Evolutionary conservation across 305 asterid genomes (phyloP), one percentile per base, ranked within the genome.

Genomic region (Solanum hybrid): DNA sequence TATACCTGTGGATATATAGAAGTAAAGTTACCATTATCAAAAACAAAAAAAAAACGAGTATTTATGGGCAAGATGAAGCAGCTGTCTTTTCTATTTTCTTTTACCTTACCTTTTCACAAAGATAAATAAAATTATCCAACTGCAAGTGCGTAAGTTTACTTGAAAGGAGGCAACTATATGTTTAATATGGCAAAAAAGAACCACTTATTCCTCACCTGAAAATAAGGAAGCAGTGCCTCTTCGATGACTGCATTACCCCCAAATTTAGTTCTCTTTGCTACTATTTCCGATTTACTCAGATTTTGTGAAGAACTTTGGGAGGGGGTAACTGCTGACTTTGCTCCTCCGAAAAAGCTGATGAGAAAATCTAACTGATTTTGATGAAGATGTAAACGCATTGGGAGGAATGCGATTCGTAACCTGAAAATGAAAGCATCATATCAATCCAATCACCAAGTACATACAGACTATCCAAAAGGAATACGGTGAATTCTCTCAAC

Each of bases 321-420:
- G 92, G 95, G 88, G 17, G 94, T 96, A 88, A 92, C 90, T 88
- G 94, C 90, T 92, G 94, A 90, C 68, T 83, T 92, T 88, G 93
- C 93, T 91, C 97, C 98, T 88, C 98, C 98, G 91, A 98, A 98
- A 93, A 98, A 97, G 95, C 94, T 93, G 92, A 95, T 94, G 94
- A 98, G 97, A 93, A 98, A 98, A 94, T 98, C 97, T 89, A 98
- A 98, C 90, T 98, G 99, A 93, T 94, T 95, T 93, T 98, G 99
- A 92, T 98, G 99, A 93, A 98, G 99, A 95, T 97, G 98, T 91
- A 98, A 91, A 65, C 94, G 96, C 89, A 98, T 88, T 26, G 99
- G 99, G 91, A 95, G 99, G 38, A 98, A 86, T 90, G 98, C 94
- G 90, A 97, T 90, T n/a, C 94, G 96, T 91, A 98, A 93, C 95